A percentile compares a stretch with the other conserved stretches of the same genome.
phyloP scores from a whole-genome alignment of 2,329 filamentous ascomycete genomes.

The Penicillium decumbens region DNA sequence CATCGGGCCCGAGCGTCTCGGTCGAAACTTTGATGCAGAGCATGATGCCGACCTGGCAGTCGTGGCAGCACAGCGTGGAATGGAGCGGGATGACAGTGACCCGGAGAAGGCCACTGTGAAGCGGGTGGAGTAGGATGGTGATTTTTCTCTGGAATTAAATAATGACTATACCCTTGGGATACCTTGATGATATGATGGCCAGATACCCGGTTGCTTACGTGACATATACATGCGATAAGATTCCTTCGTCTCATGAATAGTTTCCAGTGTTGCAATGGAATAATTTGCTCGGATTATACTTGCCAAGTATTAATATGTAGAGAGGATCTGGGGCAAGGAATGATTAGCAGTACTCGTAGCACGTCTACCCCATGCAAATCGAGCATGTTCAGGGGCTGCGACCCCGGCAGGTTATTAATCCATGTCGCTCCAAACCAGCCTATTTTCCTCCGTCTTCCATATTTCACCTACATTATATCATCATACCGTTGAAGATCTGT shows the following conservation, averaged over 20 bases:
- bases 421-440: not conserved
- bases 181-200: not conserved
- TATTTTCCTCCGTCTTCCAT: not conserved
- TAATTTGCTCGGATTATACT: not conserved
- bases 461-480: not conserved
- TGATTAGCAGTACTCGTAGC: not conserved
- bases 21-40: conserved; percentile 46
- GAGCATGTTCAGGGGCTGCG: not conserved
- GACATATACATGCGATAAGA: not conserved
- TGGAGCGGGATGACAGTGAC: conserved; percentile 24
- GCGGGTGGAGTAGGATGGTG: conserved; percentile 1
- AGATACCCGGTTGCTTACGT: not conserved
- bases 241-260: not conserved
- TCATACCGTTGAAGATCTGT: conserved; percentile 1
- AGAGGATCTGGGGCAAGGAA: not conserved
- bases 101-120: conserved; percentile 25
- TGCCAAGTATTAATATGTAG: not conserved
- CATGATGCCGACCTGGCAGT: conserved; percentile 46
- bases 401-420: not conserved
- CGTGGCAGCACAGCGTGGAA: conserved; percentile 36
- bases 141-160: not conserved
- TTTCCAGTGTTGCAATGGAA: not conserved
- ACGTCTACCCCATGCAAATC: not conserved
- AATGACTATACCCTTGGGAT: not conserved
- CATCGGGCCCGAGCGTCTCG: conserved; percentile 47